phyloP scores from a whole-genome alignment of 345 rosid species.

The Sapria himalayana region DNA sequence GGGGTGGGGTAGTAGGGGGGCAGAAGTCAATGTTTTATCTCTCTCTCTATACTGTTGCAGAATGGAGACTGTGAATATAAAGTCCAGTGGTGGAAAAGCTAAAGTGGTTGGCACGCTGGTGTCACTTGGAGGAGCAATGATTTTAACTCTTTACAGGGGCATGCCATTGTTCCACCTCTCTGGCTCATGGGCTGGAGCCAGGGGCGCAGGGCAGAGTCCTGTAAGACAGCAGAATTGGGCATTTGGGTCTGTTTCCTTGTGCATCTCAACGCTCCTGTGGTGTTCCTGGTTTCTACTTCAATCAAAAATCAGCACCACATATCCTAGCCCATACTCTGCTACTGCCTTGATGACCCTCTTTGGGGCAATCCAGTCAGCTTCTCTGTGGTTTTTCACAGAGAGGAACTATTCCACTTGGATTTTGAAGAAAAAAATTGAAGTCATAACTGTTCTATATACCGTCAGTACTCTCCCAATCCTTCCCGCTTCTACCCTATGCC shows the following conservation, averaged over 20 bases:
- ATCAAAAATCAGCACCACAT: slow-evolving; percentile 24
- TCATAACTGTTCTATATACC: slow-evolving; percentile 22
- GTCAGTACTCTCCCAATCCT: slow-evolving; percentile 23
- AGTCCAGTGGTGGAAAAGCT: slow-evolving; percentile 15
- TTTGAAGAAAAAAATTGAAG: slow-evolving; percentile 21
- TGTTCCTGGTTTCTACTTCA: slow-evolving; percentile 41
- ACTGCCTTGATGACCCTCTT: slow-evolving; percentile 43
- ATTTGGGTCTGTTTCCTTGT: slow-evolving; percentile 23
- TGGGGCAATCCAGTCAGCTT: slow-evolving; percentile 37
- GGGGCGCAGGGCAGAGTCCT: slow-evolving; percentile 1
- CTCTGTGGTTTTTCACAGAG: slow-evolving; percentile 14
- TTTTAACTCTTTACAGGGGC: slow-evolving; percentile 29
- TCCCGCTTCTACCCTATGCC: too few species aligned
- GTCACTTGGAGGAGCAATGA: slow-evolving; percentile 39
- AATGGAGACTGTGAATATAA: slow-evolving; percentile 22
- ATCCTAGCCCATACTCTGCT: slow-evolving; percentile 38
- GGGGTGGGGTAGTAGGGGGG: too few species aligned
- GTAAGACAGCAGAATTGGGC: slow-evolving; percentile 22
- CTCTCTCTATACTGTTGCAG: slow-evolving; percentile 13
- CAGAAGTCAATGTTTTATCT: too few species aligned
- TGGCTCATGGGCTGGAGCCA: slow-evolving; percentile 3
- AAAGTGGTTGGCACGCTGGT: slow-evolving; percentile 30
- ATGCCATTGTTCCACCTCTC: slow-evolving; percentile 17
- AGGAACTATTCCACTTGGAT: slow-evolving; percentile 26
- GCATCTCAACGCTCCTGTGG: slow-evolving; percentile 27